Evolutionary conservation across 2,329 filamentous ascomycete genomes (phyloP).

Genomic region (Niveomyces coronatus): DNA sequence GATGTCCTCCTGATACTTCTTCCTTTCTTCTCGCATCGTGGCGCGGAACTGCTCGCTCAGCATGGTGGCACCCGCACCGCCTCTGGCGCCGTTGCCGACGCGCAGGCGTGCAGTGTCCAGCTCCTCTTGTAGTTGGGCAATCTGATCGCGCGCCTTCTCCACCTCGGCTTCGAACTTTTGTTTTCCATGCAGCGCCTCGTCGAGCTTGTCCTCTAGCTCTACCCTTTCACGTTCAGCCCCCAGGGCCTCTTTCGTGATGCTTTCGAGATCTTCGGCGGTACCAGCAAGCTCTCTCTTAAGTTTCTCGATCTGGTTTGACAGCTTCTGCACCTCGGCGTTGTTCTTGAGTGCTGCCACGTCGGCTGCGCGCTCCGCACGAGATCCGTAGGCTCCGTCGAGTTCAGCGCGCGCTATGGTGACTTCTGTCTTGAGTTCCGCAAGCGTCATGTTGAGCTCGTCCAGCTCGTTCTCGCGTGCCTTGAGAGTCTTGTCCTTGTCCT

Average conservation of each 20-base stretch:
- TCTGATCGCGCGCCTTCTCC: constrained; percentile 24
- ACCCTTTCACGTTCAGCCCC: constrained; percentile 40
- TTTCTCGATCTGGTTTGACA: constrained; percentile 37
- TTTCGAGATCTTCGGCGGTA: constrained; percentile 42
- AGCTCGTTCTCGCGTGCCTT: constrained; percentile 41
- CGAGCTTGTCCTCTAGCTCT: constrained; percentile 31
- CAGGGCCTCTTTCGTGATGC: constrained; percentile 42
- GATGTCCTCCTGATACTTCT: constrained; percentile 45
- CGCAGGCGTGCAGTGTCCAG: constrained; percentile 41
- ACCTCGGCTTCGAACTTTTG: constrained; percentile 35
- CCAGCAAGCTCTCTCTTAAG: constrained; percentile 40
- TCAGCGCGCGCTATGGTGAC: constrained; percentile 51
- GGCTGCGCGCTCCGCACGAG: constrained; percentile 46
- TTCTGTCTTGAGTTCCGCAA: constrained; percentile 52
- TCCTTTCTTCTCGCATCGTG: constrained; percentile 47
- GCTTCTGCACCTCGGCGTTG: constrained; percentile 32
- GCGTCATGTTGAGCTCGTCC: constrained; percentile 38
- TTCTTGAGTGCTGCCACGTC: constrained; percentile 46
- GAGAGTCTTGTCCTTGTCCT: constrained; percentile 31
- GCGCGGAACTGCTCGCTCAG: constrained; percentile 46
- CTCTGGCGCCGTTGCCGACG: constrained; percentile 24
- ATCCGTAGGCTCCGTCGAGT: constrained; percentile 51
- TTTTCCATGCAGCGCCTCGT: constrained; percentile 25
- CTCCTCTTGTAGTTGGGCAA: constrained; percentile 37
- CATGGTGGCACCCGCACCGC: constrained; percentile 37